A percentile compares a stretch with the other conserved stretches of the same genome.
phyloP scores from a whole-genome alignment of 2,329 filamentous ascomycete species.

The Pseudogymnoascus sp. region DNA sequence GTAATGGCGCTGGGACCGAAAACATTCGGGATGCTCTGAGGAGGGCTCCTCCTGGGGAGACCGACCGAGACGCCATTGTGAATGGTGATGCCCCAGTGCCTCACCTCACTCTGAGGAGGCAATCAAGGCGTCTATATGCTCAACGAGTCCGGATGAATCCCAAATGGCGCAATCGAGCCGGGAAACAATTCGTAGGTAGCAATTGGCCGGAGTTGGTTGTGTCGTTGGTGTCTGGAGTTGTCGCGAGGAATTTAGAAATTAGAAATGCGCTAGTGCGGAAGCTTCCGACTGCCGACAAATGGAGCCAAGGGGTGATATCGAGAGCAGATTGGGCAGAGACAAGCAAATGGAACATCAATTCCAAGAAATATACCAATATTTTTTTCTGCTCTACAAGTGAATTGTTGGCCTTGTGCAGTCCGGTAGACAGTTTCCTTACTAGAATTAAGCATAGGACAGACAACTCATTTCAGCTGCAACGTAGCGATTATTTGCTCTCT shows the following conservation, averaged over 20 bases:
- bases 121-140: constrained; percentile 3
- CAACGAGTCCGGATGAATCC: background rate
- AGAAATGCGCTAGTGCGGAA: constrained; percentile 10
- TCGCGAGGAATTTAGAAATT: constrained; percentile 9
- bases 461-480: background rate
- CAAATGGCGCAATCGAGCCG: constrained; percentile 2
- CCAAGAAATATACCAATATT: background rate
- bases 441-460: background rate
- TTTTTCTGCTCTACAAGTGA: background rate
- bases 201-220: background rate
- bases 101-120: background rate
- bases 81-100: constrained; percentile 1
- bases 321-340: background rate
- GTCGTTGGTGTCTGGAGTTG: constrained; percentile 8
- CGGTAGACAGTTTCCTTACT: background rate
- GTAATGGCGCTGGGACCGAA: constrained; percentile 70
- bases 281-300: background rate
- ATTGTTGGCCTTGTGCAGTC: background rate
- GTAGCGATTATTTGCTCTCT: too few species aligned
- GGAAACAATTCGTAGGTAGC: background rate
- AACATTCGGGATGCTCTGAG: constrained; percentile 86
- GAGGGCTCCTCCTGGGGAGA: constrained; percentile 60
- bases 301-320: background rate
- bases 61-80: constrained; percentile 28
- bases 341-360: background rate